These are phyloP conservation scores for Globisporangium barbulae DNA, from an alignment of 352 stramenopile genomes.

Conservation along the genomic window DNA sequence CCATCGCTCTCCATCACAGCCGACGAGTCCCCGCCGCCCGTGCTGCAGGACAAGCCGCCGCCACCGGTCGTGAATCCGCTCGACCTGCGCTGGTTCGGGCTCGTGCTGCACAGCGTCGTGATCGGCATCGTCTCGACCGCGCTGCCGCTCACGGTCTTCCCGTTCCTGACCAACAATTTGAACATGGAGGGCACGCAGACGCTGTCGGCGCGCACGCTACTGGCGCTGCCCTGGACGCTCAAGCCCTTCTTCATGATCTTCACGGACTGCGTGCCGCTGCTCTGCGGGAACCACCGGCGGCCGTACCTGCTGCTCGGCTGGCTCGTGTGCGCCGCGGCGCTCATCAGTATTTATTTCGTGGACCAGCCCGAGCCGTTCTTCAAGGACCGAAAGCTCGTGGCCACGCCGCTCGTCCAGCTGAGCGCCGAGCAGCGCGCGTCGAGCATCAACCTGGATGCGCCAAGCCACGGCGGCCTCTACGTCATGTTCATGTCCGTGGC, in stretches of 20 bases:
- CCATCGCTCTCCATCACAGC: neutral
- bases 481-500: slow-evolving; percentile 67
- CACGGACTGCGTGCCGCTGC: slow-evolving; percentile 30
- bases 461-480: slow-evolving; percentile 39
- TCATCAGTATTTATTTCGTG: slow-evolving; percentile 35
- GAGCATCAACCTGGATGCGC: slow-evolving; percentile 41
- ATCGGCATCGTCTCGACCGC: slow-evolving; percentile 53
- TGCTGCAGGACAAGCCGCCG: slow-evolving; percentile 6
- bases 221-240: slow-evolving; percentile 48
- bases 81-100: slow-evolving; percentile 44
- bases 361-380: slow-evolving; percentile 49
- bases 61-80: slow-evolving; percentile 16
- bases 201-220: slow-evolving; percentile 41
- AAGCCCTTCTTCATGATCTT: slow-evolving; percentile 46
- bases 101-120: slow-evolving; percentile 46
- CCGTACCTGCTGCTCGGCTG: slow-evolving; percentile 43
- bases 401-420: slow-evolving; percentile 22
- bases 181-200: slow-evolving; percentile 71
- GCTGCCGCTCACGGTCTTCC: slow-evolving; percentile 51
- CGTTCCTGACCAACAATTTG: slow-evolving; percentile 63
- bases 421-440: slow-evolving; percentile 22
- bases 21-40: neutral
- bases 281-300: slow-evolving; percentile 24
- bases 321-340: slow-evolving; percentile 24
- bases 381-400: slow-evolving; percentile 25